Percentiles rank a stretch among this genome's conserved stretches.
phyloP scores from a whole-genome alignment of 1,139 yeast genomes.

The Entelexis paramagnoliae region DNA sequence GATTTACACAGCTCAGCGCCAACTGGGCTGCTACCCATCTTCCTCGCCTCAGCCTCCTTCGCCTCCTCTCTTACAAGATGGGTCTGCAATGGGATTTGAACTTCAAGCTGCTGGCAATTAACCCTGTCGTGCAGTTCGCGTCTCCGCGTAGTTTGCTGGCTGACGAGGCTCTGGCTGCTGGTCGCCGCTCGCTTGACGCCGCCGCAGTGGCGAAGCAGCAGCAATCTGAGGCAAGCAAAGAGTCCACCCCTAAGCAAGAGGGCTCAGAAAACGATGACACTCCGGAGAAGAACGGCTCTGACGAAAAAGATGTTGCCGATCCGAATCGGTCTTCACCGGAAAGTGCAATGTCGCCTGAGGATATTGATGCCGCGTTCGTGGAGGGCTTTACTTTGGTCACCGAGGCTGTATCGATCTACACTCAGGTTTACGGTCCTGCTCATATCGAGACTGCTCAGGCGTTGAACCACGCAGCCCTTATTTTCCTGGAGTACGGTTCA shows the following conservation, averaged over 20 bases:
- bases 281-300: background rate
- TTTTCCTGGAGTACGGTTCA: constrained; percentile 50
- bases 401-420: constrained; percentile 64
- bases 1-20: constrained; percentile 42
- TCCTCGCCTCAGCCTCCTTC: constrained; percentile 8
- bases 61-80: constrained; percentile 48
- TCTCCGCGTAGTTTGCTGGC: constrained; percentile 56
- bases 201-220: constrained; percentile 19
- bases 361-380: background rate
- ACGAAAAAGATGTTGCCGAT: background rate
- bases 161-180: constrained; percentile 66
- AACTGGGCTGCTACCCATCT: constrained; percentile 23
- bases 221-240: background rate
- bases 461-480: constrained; percentile 54
- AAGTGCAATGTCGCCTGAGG: background rate
- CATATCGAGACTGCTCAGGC: constrained; percentile 72
- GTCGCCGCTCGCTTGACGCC: constrained; percentile 30
- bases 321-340: background rate
- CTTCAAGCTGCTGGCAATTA: constrained; percentile 56
- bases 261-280: background rate
- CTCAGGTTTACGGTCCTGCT: constrained; percentile 73
- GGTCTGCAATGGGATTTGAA: constrained; percentile 80
- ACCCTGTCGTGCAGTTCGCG: constrained; percentile 66
- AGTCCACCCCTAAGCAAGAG: background rate
- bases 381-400: constrained; percentile 38